Percentiles rank a stretch among this genome's conserved stretches.
Conservation (phyloP, 2,329 filamentous ascomycete species). For the Fusarium subglutinans region DNA sequence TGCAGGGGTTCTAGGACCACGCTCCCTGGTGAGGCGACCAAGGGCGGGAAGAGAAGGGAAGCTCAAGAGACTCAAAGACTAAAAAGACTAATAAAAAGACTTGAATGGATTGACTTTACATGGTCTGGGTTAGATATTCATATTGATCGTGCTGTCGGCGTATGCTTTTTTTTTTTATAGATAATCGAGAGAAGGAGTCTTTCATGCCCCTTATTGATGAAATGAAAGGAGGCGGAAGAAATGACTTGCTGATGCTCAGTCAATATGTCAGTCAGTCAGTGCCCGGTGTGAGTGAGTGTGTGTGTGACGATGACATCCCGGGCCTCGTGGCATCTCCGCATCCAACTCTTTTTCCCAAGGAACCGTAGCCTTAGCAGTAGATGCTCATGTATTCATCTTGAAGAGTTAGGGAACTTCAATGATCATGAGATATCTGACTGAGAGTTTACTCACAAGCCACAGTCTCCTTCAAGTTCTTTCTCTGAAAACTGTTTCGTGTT, state of each 20-base stretch:
- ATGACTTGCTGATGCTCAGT: constrained; percentile 16
- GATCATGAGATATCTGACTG: neutral
- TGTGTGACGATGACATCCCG: constrained; percentile 37
- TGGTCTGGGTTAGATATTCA: neutral
- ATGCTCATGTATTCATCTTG: neutral
- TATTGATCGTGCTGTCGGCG: neutral
- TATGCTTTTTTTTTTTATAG: neutral
- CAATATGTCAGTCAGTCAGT: constrained; percentile 23
- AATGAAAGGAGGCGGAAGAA: neutral
- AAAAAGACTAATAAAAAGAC: neutral
- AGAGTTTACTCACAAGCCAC: neutral
- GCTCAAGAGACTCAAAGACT: neutral
- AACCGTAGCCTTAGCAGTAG: constrained; percentile 1
- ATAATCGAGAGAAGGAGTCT: neutral
- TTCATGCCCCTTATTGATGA: neutral
- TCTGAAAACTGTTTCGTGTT: constrained; percentile 12
- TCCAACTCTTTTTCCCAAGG: constrained; percentile 27
- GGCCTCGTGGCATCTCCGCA: constrained; percentile 37
- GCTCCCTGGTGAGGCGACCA: constrained; percentile 18
- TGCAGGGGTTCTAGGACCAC: constrained; percentile 19
- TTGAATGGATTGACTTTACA: neutral
- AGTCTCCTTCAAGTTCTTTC: neutral
- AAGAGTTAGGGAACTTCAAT: neutral
- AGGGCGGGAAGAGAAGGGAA: constrained; percentile 10
- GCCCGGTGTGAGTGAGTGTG: constrained; percentile 19